phyloP scores from a whole-genome alignment of 352 stramenopile species.

The Globisporangium megalacanthum region DNA sequence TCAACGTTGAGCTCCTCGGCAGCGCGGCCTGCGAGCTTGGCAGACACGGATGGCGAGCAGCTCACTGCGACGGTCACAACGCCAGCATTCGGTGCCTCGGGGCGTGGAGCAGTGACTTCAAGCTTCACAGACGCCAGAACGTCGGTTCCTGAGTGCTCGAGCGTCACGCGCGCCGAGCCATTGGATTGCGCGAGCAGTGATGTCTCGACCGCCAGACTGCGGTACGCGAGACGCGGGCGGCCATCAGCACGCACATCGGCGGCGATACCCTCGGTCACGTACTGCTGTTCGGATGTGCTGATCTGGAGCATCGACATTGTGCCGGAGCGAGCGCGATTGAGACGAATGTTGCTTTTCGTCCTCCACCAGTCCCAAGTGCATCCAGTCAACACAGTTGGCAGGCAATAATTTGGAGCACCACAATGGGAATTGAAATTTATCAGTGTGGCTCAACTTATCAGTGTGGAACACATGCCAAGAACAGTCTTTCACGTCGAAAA shows the following conservation, averaged over 20 bases:
- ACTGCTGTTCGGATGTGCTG: conserved; percentile 66
- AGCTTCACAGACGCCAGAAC: conserved; percentile 77
- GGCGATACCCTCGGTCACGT: conserved; percentile 67
- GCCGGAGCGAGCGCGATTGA: too few relatives aligned
- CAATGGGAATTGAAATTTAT: too few relatives aligned
- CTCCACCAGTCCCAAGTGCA: too few relatives aligned
- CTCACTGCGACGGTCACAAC: conserved; percentile 50
- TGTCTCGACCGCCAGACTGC: conserved; percentile 57
- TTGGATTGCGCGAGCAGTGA: conserved; percentile 73
- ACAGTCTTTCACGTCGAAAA: too few relatives aligned
- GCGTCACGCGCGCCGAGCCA: conserved; percentile 62
- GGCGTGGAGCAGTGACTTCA: conserved; percentile 44
- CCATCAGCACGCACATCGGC: conserved; percentile 66
- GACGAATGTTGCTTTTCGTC: too few relatives aligned
- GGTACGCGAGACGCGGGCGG: conserved; percentile 57
- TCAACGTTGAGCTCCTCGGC: conserved; percentile 76
- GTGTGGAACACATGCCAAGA: too few relatives aligned
- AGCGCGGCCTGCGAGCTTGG: conserved; percentile 61
- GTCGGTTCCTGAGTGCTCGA: conserved; percentile 62
- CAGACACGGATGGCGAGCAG: conserved; percentile 68
- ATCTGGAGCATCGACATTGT: conserved; percentile 56
- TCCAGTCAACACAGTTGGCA: too few relatives aligned
- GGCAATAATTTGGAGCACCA: too few relatives aligned
- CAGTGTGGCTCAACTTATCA: too few relatives aligned
- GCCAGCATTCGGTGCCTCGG: conserved; percentile 41